These are phyloP conservation scores for Juncus inflexus DNA, from an alignment of 176 grass and related monocot species.

Conservation along the genomic window DNA sequence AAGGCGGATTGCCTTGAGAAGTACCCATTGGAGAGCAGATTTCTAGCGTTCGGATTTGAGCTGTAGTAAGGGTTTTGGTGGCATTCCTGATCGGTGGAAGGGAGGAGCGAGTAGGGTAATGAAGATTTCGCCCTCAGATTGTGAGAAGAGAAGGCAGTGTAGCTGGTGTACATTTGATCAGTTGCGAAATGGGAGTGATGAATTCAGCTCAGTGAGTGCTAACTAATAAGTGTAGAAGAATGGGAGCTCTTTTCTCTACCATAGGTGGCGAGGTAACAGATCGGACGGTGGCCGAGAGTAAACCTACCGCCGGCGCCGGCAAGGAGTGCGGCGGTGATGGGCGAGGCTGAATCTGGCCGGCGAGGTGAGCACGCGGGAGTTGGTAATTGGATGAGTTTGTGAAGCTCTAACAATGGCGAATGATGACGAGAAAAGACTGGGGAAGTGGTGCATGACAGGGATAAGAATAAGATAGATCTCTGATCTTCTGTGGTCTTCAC, in stretches of 20 bases:
- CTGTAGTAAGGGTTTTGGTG: conserved; percentile 24
- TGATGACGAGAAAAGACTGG: too few relatives aligned
- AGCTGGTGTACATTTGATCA: conserved; percentile 48
- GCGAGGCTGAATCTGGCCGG: conserved; percentile 18
- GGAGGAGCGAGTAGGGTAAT: conserved; percentile 25
- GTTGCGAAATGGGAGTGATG: not conserved
- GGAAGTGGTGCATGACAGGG: too few relatives aligned
- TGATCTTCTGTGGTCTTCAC: too few relatives aligned
- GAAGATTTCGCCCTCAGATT: conserved; percentile 41
- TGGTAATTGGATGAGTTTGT: too few relatives aligned
- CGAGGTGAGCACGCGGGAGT: too few relatives aligned
- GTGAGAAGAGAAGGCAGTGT: conserved; percentile 30
- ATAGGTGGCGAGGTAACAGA: not conserved
- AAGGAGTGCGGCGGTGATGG: not conserved
- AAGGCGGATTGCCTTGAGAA: conserved; percentile 44
- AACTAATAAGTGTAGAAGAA: not conserved
- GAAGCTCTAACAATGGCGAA: too few relatives aligned
- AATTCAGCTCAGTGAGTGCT: too few relatives aligned
- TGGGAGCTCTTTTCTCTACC: not conserved
- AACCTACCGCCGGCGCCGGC: not conserved
- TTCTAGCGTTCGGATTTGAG: conserved; percentile 19
- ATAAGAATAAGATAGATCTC: too few relatives aligned
- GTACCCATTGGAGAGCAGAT: conserved; percentile 35
- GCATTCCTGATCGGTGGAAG: conserved; percentile 25
- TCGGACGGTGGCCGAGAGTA: not conserved